phyloP scores from a whole-genome alignment of 2,329 filamentous ascomycete genomes.

The Fusarium protoensiforme region DNA sequence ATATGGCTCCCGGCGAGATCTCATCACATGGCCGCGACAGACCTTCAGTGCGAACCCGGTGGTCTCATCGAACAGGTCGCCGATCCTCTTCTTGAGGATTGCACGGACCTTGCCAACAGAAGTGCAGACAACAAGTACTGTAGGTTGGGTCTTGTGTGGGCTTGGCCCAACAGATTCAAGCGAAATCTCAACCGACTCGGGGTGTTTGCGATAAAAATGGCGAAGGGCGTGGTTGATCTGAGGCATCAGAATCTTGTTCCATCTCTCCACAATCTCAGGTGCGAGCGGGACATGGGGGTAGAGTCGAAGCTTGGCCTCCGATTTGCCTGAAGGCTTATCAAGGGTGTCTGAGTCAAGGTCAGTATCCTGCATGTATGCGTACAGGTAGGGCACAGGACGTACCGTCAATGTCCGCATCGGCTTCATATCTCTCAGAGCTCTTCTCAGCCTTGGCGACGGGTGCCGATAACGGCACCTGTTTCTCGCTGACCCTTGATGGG shows the following conservation, averaged over 20 bases:
- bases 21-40: conserved; percentile 74
- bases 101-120: conserved; percentile 78
- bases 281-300: conserved; percentile 70
- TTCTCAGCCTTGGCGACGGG: conserved; percentile 15
- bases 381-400: background rate
- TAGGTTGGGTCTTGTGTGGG: conserved; percentile 73
- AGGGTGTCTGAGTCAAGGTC: conserved; percentile 30
- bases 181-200: conserved; percentile 82
- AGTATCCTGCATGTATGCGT: background rate
- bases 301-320: conserved; percentile 61
- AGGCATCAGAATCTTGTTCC: conserved; percentile 77
- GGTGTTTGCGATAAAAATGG: conserved; percentile 76
- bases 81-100: conserved; percentile 76
- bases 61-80: conserved; percentile 70
- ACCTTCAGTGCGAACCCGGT: conserved; percentile 76
- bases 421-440: conserved; percentile 6
- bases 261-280: conserved; percentile 73
- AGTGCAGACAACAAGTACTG: conserved; percentile 80
- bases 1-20: conserved; percentile 63
- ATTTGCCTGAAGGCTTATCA: conserved; percentile 33
- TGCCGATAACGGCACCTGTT: conserved; percentile 13
- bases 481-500: conserved; percentile 22
- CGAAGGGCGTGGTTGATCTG: conserved; percentile 78
- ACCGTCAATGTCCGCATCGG: conserved; percentile 35
- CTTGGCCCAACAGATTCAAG: conserved; percentile 80